Evolutionary conservation across 345 rosid species (phyloP).

Genomic region (Boechera retrofracta): DNA sequence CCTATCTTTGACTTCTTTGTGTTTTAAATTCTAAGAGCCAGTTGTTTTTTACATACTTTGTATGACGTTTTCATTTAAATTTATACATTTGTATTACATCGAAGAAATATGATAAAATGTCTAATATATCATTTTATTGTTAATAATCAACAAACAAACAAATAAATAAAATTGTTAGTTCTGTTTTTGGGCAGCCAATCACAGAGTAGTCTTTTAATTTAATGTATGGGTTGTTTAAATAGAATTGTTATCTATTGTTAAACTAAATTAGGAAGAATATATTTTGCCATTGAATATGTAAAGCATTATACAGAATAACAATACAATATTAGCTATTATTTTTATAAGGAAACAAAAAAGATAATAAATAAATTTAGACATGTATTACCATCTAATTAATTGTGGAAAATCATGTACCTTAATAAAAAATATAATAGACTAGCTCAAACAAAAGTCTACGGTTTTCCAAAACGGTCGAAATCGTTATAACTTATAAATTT

Average conservation of each 20-base stretch:
- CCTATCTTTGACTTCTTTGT: background rate
- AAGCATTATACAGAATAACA: background rate
- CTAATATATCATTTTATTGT: background rate
- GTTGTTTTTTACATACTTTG: background rate
- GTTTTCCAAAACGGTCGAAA: slow-evolving; percentile 33
- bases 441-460: slow-evolving; percentile 34
- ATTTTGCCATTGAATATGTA: slow-evolving; percentile 20
- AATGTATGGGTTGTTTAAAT: background rate
- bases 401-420: background rate
- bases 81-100: background rate
- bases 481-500: slow-evolving; percentile 32
- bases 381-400: slow-evolving; percentile 1
- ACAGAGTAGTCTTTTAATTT: background rate
- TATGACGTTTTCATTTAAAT: background rate
- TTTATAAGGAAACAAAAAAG: slow-evolving; percentile 9
- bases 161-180: background rate
- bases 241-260: background rate
- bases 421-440: background rate
- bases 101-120: background rate
- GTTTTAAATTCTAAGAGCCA: background rate
- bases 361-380: slow-evolving; percentile 9
- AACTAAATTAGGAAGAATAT: slow-evolving; percentile 18
- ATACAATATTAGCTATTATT: background rate
- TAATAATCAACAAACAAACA: background rate
- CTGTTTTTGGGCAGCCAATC: background rate